Evolutionary conservation across 2,329 filamentous ascomycete genomes (phyloP), one percentile per base, ranked within the genome.

Genomic region (Davidsoniella virescens): DNA sequence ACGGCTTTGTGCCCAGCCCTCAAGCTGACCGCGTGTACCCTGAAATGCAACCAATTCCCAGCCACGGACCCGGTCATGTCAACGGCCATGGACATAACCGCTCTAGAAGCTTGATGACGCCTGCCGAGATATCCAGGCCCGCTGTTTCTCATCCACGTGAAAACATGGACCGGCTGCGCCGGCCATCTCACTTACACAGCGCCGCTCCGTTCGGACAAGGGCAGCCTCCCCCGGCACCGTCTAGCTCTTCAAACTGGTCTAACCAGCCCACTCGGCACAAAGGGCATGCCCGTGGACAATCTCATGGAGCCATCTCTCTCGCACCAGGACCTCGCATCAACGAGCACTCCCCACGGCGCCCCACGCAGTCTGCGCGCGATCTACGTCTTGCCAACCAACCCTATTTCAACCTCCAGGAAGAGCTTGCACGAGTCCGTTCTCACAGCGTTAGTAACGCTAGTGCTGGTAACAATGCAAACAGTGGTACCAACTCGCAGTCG

Each of bases 401-500:
- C 6, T 17, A 49, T 14, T 53, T 25, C 20, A 53, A 50, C n/a
- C 26, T 53, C 4, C 47, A 47, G 25, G 51, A 49, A 23, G 51
- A 49, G 18, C 44, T 53, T 42, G 46, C 42, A 5, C 51, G 51
- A 38, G 44, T 45, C 26, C 42, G 51, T 9, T 47, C 29, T 18
- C 25, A 44, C 9, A 39, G 25, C 25, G 39, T 37, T 26, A 29
- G 45, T 33, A 48, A 48, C 16, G 33, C 25, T 16, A 49, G 17
- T 16, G 49, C 23, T 9, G 49, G 42, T 4, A 44, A 44, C 25
- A 48, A 42, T 16, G 51, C 42, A 9, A 33, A 37, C 16, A 46
- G 26, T 8, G 44, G 44, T 4, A 53, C 47, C 33, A 53, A 53
- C 51, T 53, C 51, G 7, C 51, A 53, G 37, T 53, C 51, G 5